Base-by-base conservation (phyloP, 164 flowering plant genomes). In the Sedum album region DNA sequence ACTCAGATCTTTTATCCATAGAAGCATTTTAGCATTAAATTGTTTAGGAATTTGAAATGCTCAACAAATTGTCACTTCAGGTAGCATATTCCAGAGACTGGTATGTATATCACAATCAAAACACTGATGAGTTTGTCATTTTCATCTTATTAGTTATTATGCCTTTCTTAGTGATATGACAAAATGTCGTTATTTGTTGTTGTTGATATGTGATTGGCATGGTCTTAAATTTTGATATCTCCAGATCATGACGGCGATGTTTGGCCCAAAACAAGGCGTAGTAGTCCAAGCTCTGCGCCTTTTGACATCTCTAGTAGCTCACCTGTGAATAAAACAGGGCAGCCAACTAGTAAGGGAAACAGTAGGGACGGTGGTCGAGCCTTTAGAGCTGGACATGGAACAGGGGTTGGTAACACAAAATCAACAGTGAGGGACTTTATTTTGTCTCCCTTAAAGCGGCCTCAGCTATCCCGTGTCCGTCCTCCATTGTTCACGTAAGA, bases 211-310 rank as follows among this genome's bases (percentile, higher is more conserved):
- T 79, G 79, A 80, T 76, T 76, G 69, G 93, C 97, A 78, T 76
- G 90, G 85, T 80, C 82, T 76, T 69, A 79, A 82, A 80, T 87
- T 83, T 96, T 97, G 77, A 83, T 78, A 70, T 88, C 96, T 87
- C 96, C 97, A 95, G 99, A 93, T 72, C 86, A 81, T 31, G 80
- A 88, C 76, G 97, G 91, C 61, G 97, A 92, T 71, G 73, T 86
- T 48, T 95, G 97, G 99, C 83, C 89, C n/a, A n/a, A n/a, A 64
- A 78, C 90, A 46, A 83, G 92, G 78, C 97, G 82, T 76, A 87
- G 79, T 68, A 85, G 83, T 66, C 80, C 90, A 15, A 80, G 76
- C 75, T 84, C 94, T 18, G 88, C 89, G 14, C 86, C 76, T 30
- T 90, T 88, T 69, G 92, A 87, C 65, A 73, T 85, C 11, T 79